These are phyloP conservation scores for Pugionium cornutum DNA, from an alignment of 345 rosid species.

Conservation along the genomic window DNA sequence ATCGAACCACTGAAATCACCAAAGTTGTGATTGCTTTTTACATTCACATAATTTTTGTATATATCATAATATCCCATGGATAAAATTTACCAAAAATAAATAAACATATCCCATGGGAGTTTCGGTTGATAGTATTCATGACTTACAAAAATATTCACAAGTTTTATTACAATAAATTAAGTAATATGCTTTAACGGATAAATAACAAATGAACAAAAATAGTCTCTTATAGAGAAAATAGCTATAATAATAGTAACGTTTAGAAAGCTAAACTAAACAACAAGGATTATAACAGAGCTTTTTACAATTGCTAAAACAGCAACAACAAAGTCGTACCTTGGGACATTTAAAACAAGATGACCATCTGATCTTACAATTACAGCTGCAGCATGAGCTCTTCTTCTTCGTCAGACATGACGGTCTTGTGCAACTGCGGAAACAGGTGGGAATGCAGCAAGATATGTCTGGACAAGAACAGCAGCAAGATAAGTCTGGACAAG, in stretches of 20 bases:
- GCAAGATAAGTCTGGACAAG: constrained; percentile 7
- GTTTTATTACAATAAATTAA: constrained; percentile 31
- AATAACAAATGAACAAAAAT: constrained; percentile 2
- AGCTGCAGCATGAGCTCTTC: constrained; percentile 52
- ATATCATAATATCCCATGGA: too few relatives aligned
- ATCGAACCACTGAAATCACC: too few relatives aligned
- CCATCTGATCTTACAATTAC: constrained; percentile 38
- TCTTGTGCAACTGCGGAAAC: constrained; percentile 47
- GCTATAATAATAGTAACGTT: constrained; percentile 28
- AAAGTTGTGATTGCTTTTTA: too few relatives aligned
- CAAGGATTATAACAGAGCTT: constrained; percentile 54
- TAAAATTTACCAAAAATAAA: too few relatives aligned
- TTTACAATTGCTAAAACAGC: constrained; percentile 48
- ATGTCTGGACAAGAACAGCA: constrained; percentile 50
- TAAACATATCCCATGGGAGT: too few relatives aligned
- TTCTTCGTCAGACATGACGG: constrained; percentile 52
- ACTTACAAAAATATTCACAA: constrained; percentile 28
- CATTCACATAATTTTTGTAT: too few relatives aligned
- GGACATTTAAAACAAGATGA: constrained; percentile 56
- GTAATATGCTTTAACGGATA: constrained; percentile 10
- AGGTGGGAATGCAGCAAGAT: constrained; percentile 51
- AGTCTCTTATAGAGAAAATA: constrained; percentile 22
- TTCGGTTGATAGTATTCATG: too few relatives aligned
- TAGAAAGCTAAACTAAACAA: constrained; percentile 47
- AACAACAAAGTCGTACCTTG: constrained; percentile 48